These are phyloP conservation scores for Elaphomyces granulatus DNA, from an alignment of 495 filamentous ascomycete genomes.

Conservation along the genomic window DNA sequence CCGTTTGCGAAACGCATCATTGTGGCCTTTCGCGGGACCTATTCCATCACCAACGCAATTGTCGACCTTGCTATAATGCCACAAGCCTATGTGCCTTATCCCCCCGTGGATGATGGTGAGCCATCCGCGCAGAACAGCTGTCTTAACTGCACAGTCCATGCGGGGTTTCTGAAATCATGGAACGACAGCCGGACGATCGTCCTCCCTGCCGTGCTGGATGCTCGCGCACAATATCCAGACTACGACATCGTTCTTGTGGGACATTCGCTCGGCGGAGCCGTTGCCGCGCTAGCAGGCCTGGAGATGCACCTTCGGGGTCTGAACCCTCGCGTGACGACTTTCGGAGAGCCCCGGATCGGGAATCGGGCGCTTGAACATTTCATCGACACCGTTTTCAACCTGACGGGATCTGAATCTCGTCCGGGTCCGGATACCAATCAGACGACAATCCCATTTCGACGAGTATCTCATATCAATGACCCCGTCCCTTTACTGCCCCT, in stretches of 20 bases:
- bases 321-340: constrained; percentile 69
- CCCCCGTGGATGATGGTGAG: constrained; percentile 32
- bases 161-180: constrained; percentile 81
- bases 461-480: constrained; percentile 76
- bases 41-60: constrained; percentile 80
- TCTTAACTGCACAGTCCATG: constrained; percentile 77
- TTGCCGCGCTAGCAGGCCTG: constrained; percentile 72
- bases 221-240: constrained; percentile 44
- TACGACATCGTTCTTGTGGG: constrained; percentile 69
- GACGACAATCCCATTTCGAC: constrained; percentile 41
- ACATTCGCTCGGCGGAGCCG: constrained; percentile 85
- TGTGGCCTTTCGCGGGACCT: constrained; percentile 90
- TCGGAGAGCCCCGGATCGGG: constrained; percentile 79
- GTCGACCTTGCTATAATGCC: constrained; percentile 76
- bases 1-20: constrained; percentile 50
- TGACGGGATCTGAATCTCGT: constrained; percentile 12
- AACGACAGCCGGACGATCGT: constrained; percentile 49
- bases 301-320: constrained; percentile 57
- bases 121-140: constrained; percentile 31
- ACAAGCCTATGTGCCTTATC: constrained; percentile 83
- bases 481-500: constrained; percentile 82
- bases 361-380: constrained; percentile 58
- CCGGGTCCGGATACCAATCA: constrained; percentile 6
- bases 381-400: constrained; percentile 49
- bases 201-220: constrained; percentile 40